Evolutionary conservation across 2,329 filamentous ascomycete genomes (phyloP).

Genomic region (Penicillium corylophilum): DNA sequence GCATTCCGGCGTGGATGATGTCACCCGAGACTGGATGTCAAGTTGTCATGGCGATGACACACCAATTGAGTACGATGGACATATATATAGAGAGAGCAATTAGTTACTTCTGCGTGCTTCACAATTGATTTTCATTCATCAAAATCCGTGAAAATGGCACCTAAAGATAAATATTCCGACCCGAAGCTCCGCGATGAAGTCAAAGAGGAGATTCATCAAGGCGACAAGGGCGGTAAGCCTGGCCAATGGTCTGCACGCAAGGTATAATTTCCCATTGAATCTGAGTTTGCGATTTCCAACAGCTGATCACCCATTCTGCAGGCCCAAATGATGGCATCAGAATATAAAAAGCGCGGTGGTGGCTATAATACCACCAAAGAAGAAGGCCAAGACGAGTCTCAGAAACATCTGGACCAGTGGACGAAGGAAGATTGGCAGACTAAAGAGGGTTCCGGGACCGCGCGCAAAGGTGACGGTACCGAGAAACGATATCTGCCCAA

Average conservation of each 20-base stretch:
- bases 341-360: conserved; percentile 51
- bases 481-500: conserved; percentile 49
- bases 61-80: neutral
- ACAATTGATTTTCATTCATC: neutral
- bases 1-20: conserved; percentile 3
- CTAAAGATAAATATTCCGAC: conserved; percentile 50
- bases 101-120: no score
- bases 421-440: conserved; percentile 52
- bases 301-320: conserved; percentile 11
- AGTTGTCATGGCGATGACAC: neutral
- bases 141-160: conserved; percentile 36
- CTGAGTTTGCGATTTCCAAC: neutral
- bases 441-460: conserved; percentile 47
- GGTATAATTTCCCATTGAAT: conserved; percentile 22
- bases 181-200: conserved; percentile 48
- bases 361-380: conserved; percentile 48
- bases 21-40: neutral
- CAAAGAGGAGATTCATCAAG: conserved; percentile 47
- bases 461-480: conserved; percentile 46
- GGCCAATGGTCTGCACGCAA: conserved; percentile 53
- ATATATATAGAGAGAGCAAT: neutral
- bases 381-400: conserved; percentile 42
- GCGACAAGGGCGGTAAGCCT: conserved; percentile 49
- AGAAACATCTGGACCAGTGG: conserved; percentile 49
- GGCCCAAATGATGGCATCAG: conserved; percentile 49